phyloP scores from a whole-genome alignment of 371 early-diverging fungal species.

The Mortierella sp. region DNA sequence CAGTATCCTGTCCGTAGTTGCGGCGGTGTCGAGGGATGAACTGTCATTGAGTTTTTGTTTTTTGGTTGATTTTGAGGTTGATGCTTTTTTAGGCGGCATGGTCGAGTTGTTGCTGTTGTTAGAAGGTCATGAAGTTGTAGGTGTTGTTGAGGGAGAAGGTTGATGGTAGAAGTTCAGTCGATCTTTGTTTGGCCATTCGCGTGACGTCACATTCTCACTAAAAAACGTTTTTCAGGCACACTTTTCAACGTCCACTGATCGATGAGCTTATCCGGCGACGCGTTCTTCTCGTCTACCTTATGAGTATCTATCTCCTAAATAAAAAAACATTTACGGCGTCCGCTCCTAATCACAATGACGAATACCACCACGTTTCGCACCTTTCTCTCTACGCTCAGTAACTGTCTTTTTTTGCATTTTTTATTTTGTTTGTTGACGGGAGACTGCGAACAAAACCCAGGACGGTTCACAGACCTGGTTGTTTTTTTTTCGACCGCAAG shows the following conservation, averaged over 20 bases:
- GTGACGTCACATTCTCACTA: constrained; percentile 42
- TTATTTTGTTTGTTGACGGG: too few relatives aligned
- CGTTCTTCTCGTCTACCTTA: too few relatives aligned
- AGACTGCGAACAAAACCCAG: too few relatives aligned
- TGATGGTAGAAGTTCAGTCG: constrained; percentile 4
- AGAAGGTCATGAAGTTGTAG: not conserved
- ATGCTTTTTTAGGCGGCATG: constrained; percentile 54
- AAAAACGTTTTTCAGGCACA: too few relatives aligned
- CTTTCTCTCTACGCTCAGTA: too few relatives aligned
- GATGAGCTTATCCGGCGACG: too few relatives aligned
- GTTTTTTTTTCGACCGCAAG: not conserved
- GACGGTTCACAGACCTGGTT: not conserved
- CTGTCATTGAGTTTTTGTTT: constrained; percentile 33
- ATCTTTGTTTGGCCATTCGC: constrained; percentile 13
- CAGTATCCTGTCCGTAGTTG: constrained; percentile 36
- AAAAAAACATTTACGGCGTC: too few relatives aligned
- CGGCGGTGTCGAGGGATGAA: constrained; percentile 12
- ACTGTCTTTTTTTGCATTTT: too few relatives aligned
- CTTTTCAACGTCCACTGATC: too few relatives aligned
- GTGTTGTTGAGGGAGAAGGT: not conserved
- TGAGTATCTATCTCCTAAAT: too few relatives aligned
- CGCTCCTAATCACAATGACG: too few relatives aligned
- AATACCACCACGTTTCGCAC: too few relatives aligned
- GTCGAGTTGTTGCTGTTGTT: not conserved
- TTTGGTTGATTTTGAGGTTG: constrained; percentile 44